Base-by-base conservation (phyloP, 305 asterid genomes). In the Fraxinus angustifolia region DNA sequence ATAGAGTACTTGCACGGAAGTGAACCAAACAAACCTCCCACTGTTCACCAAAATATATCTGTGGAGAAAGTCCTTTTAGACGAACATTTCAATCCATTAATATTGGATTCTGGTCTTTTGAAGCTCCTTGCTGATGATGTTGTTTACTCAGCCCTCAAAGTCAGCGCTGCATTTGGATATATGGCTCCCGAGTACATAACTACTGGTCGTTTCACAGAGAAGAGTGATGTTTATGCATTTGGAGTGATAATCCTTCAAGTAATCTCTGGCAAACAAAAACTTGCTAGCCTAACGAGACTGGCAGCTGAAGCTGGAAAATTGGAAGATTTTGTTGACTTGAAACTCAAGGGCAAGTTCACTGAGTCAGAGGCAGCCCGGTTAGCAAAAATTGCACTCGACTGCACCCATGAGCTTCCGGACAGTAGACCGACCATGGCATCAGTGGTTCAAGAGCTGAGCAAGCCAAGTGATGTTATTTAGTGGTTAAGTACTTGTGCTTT, bases 141-240 rank as follows among this genome's bases (percentile, higher is more conserved):
- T 4, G 95, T 96, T 31, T 96, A 90, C 90, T 96, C 99, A 1
- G 99, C 98, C 81, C 89, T 96, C 77, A 96, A 96, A 82, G 97
- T 88, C 60, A 96, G 99, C 38, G 99, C 99, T 3, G 98, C 93
- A 0, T 75, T 96, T 10, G 99, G 99, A 5, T 96, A 94, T 85
- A 94, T 96, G 98, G 97, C 99, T 3, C 99, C 98, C 0, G 99
- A 96, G 82, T 96, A 96, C 83, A 85, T 94, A 34, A 92, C 97
- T 40, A 94, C 99, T 0, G 99, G 99, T 6, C 93, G 95, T 1
- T 96, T 96, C 85, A 96, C 99, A 0, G 97, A 93, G 87, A 96
- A 91, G 88, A 96, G 98, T 30, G 98, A 94, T 33, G 94, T 96
- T 23, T 96, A 94, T 68, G 99, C 98, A 6, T 96, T 85, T 35